Percentiles rank a stretch among this genome's conserved stretches.
Conservation (phyloP, 2,329 filamentous ascomycete genomes). For the Penicillium sp. region DNA sequence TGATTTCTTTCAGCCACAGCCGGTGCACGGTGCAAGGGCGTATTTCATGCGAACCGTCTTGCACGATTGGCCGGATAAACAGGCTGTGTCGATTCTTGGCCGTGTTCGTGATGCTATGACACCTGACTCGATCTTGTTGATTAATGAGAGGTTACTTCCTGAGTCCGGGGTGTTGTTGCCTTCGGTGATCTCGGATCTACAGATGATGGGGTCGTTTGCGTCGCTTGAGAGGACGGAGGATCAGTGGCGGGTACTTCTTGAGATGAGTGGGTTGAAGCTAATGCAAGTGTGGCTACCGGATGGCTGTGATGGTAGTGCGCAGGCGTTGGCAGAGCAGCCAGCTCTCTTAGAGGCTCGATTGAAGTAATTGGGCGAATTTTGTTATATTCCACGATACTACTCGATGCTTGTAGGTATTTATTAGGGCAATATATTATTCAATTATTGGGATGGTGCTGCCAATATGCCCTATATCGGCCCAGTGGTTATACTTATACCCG, state of each 20-base stretch:
- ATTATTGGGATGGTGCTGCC: no score
- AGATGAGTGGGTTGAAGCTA: conserved; percentile 8
- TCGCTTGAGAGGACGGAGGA: conserved; percentile 13
- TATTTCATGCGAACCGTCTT: conserved; percentile 28
- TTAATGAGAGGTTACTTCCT: conserved; percentile 14
- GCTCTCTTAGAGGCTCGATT: conserved; percentile 17
- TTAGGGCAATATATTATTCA: no score
- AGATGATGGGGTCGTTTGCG: conserved; percentile 19
- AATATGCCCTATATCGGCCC: no score
- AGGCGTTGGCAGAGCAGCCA: conserved; percentile 10
- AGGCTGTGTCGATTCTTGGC: conserved; percentile 18
- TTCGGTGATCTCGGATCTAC: conserved; percentile 15
- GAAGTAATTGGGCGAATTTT: no score
- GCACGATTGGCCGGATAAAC: conserved; percentile 28
- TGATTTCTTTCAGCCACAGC: conserved; percentile 18
- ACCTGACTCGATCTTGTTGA: conserved; percentile 9
- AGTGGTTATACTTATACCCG: no score
- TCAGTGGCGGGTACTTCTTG: conserved; percentile 13
- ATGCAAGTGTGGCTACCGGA: conserved; percentile 14
- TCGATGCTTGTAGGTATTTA: no score
- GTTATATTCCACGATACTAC: no score
- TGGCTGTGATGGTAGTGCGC: conserved; percentile 7
- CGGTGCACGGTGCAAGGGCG: conserved; percentile 17
- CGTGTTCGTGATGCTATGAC: conserved; percentile 9
- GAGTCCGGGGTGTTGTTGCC: conserved; percentile 8